phyloP scores from a whole-genome alignment of 1,139 yeast species.

The Zygoascus sp. region DNA sequence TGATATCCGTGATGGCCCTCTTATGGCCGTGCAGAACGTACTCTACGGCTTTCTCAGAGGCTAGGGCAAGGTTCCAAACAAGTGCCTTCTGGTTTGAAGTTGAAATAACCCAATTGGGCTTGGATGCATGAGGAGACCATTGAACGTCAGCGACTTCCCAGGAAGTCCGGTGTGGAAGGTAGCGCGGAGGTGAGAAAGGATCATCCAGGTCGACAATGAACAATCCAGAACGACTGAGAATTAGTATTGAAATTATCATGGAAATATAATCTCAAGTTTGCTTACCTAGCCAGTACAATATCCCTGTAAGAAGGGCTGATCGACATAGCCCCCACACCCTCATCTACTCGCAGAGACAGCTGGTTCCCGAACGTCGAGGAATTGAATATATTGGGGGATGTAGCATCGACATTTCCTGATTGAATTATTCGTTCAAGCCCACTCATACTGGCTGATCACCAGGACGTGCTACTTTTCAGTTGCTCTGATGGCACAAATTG shows the following conservation, averaged over 20 bases:
- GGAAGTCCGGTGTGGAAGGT: slow-evolving; percentile 85
- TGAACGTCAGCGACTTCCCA: slow-evolving; percentile 99
- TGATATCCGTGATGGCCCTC: slow-evolving; percentile 92
- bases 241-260: slow-evolving; percentile 6
- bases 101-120: slow-evolving; percentile 88
- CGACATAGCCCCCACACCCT: slow-evolving; percentile 91
- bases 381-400: slow-evolving; percentile 2
- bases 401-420: not conserved
- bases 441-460: not conserved
- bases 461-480: not conserved
- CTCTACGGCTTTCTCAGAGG: slow-evolving; percentile 73
- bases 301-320: slow-evolving; percentile 90
- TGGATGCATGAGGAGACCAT: slow-evolving; percentile 87
- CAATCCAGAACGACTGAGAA: slow-evolving; percentile 63
- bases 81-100: slow-evolving; percentile 94
- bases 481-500: not conserved
- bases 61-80: slow-evolving; percentile 83
- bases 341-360: slow-evolving; percentile 80
- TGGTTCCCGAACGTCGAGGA: slow-evolving; percentile 35
- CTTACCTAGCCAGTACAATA: slow-evolving; percentile 78
- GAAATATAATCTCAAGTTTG: slow-evolving; percentile 9
- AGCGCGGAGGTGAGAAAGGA: slow-evolving; percentile 91
- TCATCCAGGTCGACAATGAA: slow-evolving; percentile 90
- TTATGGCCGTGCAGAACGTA: slow-evolving; percentile 84
- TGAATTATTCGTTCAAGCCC: slow-evolving; percentile 1